phyloP scores from a whole-genome alignment of 2,329 filamentous ascomycete species.

The Microdochium nivale region DNA sequence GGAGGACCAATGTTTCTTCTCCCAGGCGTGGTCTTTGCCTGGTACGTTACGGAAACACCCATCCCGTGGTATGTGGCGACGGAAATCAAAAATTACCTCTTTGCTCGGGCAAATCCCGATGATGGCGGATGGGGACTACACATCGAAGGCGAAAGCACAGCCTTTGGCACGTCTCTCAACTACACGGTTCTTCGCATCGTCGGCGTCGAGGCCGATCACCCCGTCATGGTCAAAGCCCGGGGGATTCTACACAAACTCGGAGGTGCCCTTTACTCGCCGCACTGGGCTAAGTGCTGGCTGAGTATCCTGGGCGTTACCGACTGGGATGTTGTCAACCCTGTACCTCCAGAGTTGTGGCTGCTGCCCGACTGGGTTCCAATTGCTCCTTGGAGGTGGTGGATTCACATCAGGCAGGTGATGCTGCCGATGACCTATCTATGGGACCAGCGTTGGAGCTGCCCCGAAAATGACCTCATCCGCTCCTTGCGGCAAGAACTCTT shows the following conservation, averaged over 20 bases:
- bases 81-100: slow-evolving; percentile 89
- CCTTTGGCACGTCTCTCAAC: slow-evolving; percentile 85
- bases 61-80: slow-evolving; percentile 72
- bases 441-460: slow-evolving; percentile 72
- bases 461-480: slow-evolving; percentile 64
- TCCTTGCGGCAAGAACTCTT: slow-evolving; percentile 76
- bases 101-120: slow-evolving; percentile 71
- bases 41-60: slow-evolving; percentile 82
- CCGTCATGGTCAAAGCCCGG: slow-evolving; percentile 77
- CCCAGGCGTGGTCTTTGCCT: slow-evolving; percentile 74
- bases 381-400: slow-evolving; percentile 93
- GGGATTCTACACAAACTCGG: slow-evolving; percentile 76
- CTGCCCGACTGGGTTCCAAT: slow-evolving; percentile 86
- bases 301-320: slow-evolving; percentile 71
- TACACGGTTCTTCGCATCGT: slow-evolving; percentile 75
- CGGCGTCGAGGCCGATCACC: slow-evolving; percentile 75
- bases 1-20: slow-evolving; percentile 95
- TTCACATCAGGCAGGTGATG: slow-evolving; percentile 97
- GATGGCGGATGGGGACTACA: slow-evolving; percentile 98
- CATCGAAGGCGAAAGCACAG: slow-evolving; percentile 85
- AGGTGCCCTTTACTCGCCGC: slow-evolving; percentile 73
- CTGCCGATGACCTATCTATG: slow-evolving; percentile 86
- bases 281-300: slow-evolving; percentile 98
- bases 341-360: slow-evolving; percentile 89
- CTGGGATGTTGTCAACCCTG: slow-evolving; percentile 92